These are phyloP conservation scores for Colletotrichum sp. DNA, from an alignment of 2,329 filamentous ascomycete species.

Conservation along the genomic window DNA sequence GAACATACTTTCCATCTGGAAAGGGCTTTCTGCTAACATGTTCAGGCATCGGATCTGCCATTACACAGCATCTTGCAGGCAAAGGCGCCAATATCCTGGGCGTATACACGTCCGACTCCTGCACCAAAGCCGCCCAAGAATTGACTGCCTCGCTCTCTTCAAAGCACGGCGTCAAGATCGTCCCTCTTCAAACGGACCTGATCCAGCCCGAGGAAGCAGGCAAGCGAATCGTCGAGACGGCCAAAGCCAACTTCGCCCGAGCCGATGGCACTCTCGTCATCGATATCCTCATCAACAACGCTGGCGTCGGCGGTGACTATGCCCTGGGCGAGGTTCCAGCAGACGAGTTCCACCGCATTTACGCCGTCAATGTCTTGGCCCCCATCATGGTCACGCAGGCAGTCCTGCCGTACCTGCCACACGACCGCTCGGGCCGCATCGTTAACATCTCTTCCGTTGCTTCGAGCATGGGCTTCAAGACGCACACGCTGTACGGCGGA, in stretches of 20 bases:
- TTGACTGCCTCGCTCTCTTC: conserved; percentile 44
- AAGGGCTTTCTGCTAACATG: not conserved
- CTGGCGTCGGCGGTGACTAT: conserved; percentile 59
- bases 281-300: conserved; percentile 89
- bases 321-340: conserved; percentile 64
- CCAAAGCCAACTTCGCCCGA: conserved; percentile 62
- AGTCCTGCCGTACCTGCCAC: conserved; percentile 69
- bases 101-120: conserved; percentile 66
- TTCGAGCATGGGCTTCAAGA: conserved; percentile 54
- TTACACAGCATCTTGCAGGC: conserved; percentile 71
- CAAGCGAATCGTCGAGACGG: conserved; percentile 60
- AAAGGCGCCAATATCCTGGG: conserved; percentile 73
- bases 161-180: conserved; percentile 65
- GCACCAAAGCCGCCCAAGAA: conserved; percentile 23
- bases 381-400: conserved; percentile 80
- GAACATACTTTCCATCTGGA: not conserved
- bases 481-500: conserved; percentile 60
- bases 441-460: conserved; percentile 56
- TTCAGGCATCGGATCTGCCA: conserved; percentile 71
- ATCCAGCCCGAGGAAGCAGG: conserved; percentile 62
- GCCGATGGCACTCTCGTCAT: conserved; percentile 62
- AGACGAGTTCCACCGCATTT: conserved; percentile 73
- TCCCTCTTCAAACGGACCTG: conserved; percentile 75
- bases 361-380: conserved; percentile 81
- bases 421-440: conserved; percentile 64